phyloP scores from a whole-genome alignment of 2,329 filamentous ascomycete species.

The Fusarium chlamydosporum region DNA sequence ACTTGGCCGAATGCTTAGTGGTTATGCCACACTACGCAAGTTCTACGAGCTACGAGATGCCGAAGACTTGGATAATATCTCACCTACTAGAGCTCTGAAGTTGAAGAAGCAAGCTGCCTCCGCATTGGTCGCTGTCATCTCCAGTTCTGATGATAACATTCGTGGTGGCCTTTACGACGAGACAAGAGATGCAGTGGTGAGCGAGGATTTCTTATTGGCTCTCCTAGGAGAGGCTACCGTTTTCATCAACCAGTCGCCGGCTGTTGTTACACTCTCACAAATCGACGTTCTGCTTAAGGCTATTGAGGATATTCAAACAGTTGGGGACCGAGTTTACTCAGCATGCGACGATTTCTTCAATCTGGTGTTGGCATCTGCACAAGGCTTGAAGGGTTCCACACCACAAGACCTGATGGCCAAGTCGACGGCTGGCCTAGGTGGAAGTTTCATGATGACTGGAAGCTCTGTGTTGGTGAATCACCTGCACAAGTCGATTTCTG shows the following conservation, averaged over 20 bases:
- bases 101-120: constrained; percentile 78
- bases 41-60: constrained; percentile 90
- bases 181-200: constrained; percentile 83
- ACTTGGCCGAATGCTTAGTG: constrained; percentile 87
- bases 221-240: constrained; percentile 87
- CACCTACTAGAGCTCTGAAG: constrained; percentile 63
- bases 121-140: constrained; percentile 85
- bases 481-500: constrained; percentile 71
- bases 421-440: constrained; percentile 69
- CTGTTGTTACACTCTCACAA: constrained; percentile 76
- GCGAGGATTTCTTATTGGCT: constrained; percentile 87
- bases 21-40: constrained; percentile 89
- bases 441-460: constrained; percentile 78
- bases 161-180: constrained; percentile 90
- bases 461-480: constrained; percentile 78
- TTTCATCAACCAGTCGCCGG: constrained; percentile 73
- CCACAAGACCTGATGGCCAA: constrained; percentile 75
- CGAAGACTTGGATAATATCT: constrained; percentile 49
- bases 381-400: constrained; percentile 72
- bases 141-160: constrained; percentile 90
- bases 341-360: constrained; percentile 84
- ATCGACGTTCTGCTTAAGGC: constrained; percentile 82
- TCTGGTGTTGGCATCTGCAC: constrained; percentile 79
- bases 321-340: constrained; percentile 77
- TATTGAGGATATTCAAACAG: constrained; percentile 83